Evolutionary conservation across 148 eudicot species (phyloP).

Genomic region (Dysphania ambrosioides): DNA sequence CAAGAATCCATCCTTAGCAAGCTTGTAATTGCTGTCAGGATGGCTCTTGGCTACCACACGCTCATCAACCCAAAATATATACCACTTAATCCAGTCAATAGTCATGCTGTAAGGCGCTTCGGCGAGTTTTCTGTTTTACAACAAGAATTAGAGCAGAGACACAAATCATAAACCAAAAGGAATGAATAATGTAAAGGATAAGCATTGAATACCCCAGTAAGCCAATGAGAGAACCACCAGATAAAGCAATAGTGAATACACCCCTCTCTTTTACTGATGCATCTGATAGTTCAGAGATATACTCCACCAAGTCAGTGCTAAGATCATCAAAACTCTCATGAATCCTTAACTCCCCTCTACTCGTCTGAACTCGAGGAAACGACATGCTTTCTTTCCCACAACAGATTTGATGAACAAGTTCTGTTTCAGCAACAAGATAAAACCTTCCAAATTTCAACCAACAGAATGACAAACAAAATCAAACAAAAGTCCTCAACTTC

Average conservation of each 20-base stretch:
- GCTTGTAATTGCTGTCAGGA: slow-evolving; percentile 81
- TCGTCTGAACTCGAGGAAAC: slow-evolving; percentile 45
- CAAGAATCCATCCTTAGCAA: slow-evolving; percentile 69
- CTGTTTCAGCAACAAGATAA: slow-evolving; percentile 17
- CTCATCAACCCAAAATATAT: slow-evolving; percentile 89
- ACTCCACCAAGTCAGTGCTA: slow-evolving; percentile 74
- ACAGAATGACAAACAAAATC: background rate
- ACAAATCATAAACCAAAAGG: slow-evolving; percentile 13
- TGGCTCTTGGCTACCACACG: slow-evolving; percentile 83
- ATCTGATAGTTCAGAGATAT: slow-evolving; percentile 81
- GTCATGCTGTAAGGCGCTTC: slow-evolving; percentile 84
- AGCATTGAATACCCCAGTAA: slow-evolving; percentile 57
- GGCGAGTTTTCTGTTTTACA: slow-evolving; percentile 54
- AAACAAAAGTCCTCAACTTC: background rate
- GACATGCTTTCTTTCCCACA: no score
- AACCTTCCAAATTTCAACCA: background rate
- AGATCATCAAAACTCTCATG: slow-evolving; percentile 72
- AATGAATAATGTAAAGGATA: slow-evolving; percentile 15
- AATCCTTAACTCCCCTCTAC: slow-evolving; percentile 74
- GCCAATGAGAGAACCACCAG: slow-evolving; percentile 85
- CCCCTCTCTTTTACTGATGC: slow-evolving; percentile 77
- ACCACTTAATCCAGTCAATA: slow-evolving; percentile 90
- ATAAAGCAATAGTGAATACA: slow-evolving; percentile 72
- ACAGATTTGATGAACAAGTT: slow-evolving; percentile 8
- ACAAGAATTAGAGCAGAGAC: slow-evolving; percentile 16